phyloP scores from a whole-genome alignment of 2,329 filamentous ascomycete species.

The Periglandula ipomoeae region DNA sequence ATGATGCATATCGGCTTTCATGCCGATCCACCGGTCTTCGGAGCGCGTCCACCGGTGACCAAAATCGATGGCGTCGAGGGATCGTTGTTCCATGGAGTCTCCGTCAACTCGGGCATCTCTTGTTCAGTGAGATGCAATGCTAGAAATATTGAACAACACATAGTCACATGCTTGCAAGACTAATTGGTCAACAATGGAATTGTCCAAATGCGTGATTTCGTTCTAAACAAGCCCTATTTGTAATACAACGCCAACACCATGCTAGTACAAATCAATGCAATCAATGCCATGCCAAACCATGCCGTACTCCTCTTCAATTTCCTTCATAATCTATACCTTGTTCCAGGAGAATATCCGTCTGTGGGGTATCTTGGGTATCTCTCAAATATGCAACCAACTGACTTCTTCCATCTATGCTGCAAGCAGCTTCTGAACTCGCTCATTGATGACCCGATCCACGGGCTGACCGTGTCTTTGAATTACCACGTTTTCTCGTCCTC shows the following conservation, averaged over 20 bases:
- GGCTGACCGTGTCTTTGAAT: conserved; percentile 37
- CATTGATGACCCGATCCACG: conserved; percentile 26
- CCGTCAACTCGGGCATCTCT: too few relatives aligned
- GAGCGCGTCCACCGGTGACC: too few relatives aligned
- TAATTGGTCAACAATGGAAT: neutral
- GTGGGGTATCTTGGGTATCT: neutral
- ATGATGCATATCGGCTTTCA: too few relatives aligned
- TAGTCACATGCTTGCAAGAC: too few relatives aligned
- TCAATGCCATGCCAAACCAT: neutral
- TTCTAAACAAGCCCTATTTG: neutral
- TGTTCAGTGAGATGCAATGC: too few relatives aligned
- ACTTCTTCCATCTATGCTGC: conserved; percentile 10
- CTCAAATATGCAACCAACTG: neutral
- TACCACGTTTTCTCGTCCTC: conserved; percentile 47
- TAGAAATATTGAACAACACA: too few relatives aligned
- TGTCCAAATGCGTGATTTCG: neutral
- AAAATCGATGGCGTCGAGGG: too few relatives aligned
- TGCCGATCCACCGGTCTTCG: too few relatives aligned
- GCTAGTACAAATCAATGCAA: neutral
- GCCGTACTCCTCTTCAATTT: neutral
- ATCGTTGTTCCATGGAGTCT: too few relatives aligned
- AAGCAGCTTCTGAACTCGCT: conserved; percentile 26
- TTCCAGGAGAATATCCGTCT: neutral
- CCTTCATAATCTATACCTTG: neutral
- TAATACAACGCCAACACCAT: conserved; percentile 11